Percentiles rank a stretch among this genome's conserved stretches.
Evolutionary conservation across 257 asterid species (phyloP).

Genomic region (Agastache rugosa): DNA sequence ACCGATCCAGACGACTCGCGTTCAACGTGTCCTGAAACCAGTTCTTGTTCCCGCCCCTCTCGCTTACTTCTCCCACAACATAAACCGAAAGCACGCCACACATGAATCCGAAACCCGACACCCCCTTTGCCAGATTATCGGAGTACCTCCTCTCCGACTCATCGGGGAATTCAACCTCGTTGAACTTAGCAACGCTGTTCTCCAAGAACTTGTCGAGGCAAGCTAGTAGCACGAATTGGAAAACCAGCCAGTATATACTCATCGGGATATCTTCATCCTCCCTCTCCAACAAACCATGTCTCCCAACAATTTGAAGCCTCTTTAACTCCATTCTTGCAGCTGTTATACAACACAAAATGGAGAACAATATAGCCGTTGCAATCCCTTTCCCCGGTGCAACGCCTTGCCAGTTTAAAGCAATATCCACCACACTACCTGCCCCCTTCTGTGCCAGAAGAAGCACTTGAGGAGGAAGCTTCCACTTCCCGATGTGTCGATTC

Average conservation of each 20-base stretch:
- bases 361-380: neutral
- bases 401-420: neutral
- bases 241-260: neutral
- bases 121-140: neutral
- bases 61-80: neutral
- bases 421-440: neutral
- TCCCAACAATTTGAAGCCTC: neutral
- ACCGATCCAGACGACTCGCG: too few species aligned
- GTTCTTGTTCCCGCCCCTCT: neutral
- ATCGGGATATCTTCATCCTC: neutral
- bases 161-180: neutral
- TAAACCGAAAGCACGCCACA: neutral
- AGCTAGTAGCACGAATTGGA: neutral
- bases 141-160: neutral
- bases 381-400: neutral
- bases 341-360: neutral
- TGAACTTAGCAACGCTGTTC: neutral
- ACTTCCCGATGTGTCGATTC: neutral
- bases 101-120: neutral
- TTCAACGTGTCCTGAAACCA: conserved; percentile 11
- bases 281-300: neutral
- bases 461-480: neutral
- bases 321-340: neutral
- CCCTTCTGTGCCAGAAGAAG: neutral
- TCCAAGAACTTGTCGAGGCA: neutral